These are phyloP conservation scores for Colletotrichum tofieldiae DNA, from an alignment of 2,329 filamentous ascomycete genomes.

Conservation along the genomic window DNA sequence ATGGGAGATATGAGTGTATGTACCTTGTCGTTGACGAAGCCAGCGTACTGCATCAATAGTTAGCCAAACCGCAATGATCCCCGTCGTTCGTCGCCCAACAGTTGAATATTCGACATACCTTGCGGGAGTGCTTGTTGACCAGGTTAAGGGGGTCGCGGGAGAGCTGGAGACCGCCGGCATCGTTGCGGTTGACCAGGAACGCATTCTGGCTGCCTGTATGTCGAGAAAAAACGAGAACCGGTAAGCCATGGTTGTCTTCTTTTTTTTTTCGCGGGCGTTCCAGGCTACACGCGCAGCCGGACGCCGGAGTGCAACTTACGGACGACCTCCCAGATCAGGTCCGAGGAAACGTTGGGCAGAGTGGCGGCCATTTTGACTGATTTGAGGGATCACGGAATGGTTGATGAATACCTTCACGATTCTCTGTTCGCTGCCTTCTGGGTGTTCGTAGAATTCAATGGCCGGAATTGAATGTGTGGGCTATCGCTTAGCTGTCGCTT, in stretches of 20 bases:
- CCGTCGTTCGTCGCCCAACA: background rate
- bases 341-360: conserved; percentile 84
- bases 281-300: background rate
- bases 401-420: conserved; percentile 44
- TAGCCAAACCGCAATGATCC: conserved; percentile 49
- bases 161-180: conserved; percentile 86
- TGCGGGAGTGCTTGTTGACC: conserved; percentile 91
- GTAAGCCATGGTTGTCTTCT: conserved; percentile 20
- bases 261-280: background rate
- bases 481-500: conserved; percentile 52
- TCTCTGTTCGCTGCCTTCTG: conserved; percentile 33
- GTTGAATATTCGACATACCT: conserved; percentile 70
- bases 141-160: conserved; percentile 96
- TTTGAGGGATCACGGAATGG: conserved; percentile 51
- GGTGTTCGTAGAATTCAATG: conserved; percentile 46
- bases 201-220: conserved; percentile 88
- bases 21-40: conserved; percentile 96
- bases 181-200: conserved; percentile 92
- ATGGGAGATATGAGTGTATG: conserved; percentile 22
- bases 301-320: conserved; percentile 74
- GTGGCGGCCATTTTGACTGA: conserved; percentile 70
- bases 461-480: conserved; percentile 55
- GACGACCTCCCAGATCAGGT: conserved; percentile 95
- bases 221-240: conserved; percentile 6
- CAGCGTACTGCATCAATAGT: conserved; percentile 78